A percentile compares a stretch with the other conserved stretches of the same genome.
These are phyloP conservation scores for Phycomyces nitens DNA, from an alignment of 192 early-diverging fungal species.

Conservation along the genomic window DNA sequence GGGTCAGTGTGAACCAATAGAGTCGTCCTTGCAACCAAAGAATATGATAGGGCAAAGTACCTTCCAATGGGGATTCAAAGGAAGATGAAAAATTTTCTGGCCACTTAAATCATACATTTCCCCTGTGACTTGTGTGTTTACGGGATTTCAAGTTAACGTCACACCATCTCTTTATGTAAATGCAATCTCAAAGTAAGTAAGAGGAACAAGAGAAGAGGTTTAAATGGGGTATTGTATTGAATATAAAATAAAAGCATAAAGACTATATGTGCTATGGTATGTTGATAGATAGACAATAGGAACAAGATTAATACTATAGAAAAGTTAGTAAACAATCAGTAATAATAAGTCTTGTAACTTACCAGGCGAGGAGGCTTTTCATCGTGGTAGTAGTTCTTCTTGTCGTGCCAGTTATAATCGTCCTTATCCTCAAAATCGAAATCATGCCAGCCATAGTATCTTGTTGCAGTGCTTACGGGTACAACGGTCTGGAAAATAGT, in stretches of 20 bases:
- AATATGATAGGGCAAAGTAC: conserved; percentile 5
- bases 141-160: neutral
- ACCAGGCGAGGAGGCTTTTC: no score
- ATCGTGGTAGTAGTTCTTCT: no score
- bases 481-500: neutral
- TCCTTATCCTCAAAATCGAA: neutral
- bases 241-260: no score
- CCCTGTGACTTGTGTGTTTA: neutral
- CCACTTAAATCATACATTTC: conserved; percentile 3
- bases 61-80: conserved; percentile 1
- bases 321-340: no score
- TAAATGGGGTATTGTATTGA: no score
- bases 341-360: no score
- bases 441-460: neutral
- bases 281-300: no score
- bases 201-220: no score
- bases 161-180: neutral
- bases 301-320: no score
- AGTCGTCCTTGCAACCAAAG: conserved; percentile 3
- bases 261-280: no score
- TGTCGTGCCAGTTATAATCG: neutral
- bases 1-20: neutral
- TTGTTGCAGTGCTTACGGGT: neutral
- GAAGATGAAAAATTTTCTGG: neutral
- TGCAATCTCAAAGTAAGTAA: no score